These are phyloP conservation scores for Astrothelium macrocarpum DNA, from an alignment of 495 filamentous ascomycete species.

Conservation along the genomic window DNA sequence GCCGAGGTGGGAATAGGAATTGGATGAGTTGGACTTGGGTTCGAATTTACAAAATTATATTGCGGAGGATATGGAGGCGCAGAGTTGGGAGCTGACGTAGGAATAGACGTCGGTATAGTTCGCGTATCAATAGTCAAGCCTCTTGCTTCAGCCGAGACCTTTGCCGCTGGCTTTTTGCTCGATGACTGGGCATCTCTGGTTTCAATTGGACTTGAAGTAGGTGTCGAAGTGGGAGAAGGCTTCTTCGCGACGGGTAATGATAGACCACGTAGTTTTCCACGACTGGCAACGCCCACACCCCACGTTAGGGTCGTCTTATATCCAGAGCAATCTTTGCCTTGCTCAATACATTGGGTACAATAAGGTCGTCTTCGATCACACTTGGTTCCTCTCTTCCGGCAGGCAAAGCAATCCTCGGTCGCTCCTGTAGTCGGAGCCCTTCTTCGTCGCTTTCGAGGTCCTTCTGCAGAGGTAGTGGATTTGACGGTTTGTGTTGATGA, in stretches of 20 bases:
- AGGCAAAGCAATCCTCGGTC: constrained; percentile 92
- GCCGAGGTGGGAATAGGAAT: constrained; percentile 27
- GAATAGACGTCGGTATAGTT: not conserved
- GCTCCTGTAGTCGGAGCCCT: constrained; percentile 83
- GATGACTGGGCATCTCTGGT: not conserved
- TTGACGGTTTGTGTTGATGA: constrained; percentile 3
- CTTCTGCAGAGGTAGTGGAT: not conserved
- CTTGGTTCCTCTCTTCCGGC: constrained; percentile 66
- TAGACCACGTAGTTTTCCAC: constrained; percentile 86
- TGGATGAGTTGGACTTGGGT: constrained; percentile 23
- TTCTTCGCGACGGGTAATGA: constrained; percentile 74
- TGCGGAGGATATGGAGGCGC: constrained; percentile 2
- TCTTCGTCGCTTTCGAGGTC: constrained; percentile 69
- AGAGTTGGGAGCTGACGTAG: not conserved
- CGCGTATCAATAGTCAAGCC: constrained; percentile 19
- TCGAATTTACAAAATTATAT: not conserved
- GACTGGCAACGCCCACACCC: constrained; percentile 93
- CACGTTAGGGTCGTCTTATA: constrained; percentile 97
- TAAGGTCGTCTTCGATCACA: constrained; percentile 92
- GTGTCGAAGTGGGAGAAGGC: constrained; percentile 34
- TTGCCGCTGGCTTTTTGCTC: not conserved
- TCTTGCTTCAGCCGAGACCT: constrained; percentile 25
- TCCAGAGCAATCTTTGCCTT: constrained; percentile 86
- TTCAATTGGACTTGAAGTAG: constrained; percentile 11
- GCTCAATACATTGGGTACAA: constrained; percentile 87